Percentiles rank a stretch among this genome's conserved stretches.
phyloP scores from a whole-genome alignment of 331 rosid species.

The Arachis monticola region DNA sequence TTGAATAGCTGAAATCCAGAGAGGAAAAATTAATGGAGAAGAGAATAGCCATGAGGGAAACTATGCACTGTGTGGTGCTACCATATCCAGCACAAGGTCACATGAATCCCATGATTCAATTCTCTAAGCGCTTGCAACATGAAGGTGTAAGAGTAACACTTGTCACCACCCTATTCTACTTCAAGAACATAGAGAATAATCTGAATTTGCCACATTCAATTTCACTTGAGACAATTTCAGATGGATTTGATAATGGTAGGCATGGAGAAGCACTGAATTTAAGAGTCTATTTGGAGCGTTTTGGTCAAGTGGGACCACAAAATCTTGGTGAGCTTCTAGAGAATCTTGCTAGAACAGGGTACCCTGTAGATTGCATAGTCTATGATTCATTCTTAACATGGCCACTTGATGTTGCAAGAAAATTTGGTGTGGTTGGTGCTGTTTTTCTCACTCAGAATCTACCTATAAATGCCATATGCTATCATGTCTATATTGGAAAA shows the following conservation, averaged over 20 bases:
- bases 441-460: slow-evolving; percentile 56
- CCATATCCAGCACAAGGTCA: slow-evolving; percentile 51
- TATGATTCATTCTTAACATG: slow-evolving; percentile 42
- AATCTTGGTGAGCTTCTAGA: slow-evolving; percentile 38
- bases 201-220: no score
- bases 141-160: slow-evolving; percentile 50
- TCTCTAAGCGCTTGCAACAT: slow-evolving; percentile 48
- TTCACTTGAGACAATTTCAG: no score
- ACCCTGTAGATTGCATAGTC: slow-evolving; percentile 43
- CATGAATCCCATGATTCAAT: slow-evolving; percentile 54
- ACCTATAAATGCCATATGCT: slow-evolving; percentile 45
- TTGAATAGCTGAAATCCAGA: no score
- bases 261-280: not conserved
- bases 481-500: slow-evolving; percentile 38
- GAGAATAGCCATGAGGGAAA: no score
- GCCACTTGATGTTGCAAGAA: slow-evolving; percentile 52
- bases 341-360: slow-evolving; percentile 19
- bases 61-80: no score
- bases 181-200: no score
- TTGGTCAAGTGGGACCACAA: slow-evolving; percentile 32
- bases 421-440: slow-evolving; percentile 43
- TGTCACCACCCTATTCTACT: not conserved
- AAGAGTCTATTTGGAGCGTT: slow-evolving; percentile 23
- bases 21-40: no score
- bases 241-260: no score